Evolutionary conservation across 1,284 basidiomycete species (phyloP), one percentile per base, ranked within the genome.

Genomic region (Ganoderma multipileum): DNA sequence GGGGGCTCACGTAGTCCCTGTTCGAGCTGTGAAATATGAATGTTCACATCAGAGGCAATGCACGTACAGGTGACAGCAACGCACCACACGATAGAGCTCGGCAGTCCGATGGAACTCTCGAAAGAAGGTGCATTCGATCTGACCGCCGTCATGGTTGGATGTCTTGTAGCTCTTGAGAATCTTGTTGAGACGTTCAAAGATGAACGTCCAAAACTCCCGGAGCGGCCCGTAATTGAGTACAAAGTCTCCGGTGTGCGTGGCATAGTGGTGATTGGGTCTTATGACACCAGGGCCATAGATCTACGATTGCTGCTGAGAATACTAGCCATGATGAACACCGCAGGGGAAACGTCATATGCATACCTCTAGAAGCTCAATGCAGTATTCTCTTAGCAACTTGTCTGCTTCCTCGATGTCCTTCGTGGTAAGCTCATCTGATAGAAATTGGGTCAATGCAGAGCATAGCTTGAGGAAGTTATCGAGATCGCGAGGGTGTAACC

Each of bases 151-250:
- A 67, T 81, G 81, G 39, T 80, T 79, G 57, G 74, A 76, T 0
- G 77, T 79, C 38, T 78, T 75, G 72, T 75, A 82, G 30, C 72
- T 74, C 67, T 82, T 82, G 36, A 82, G 73, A 1, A 82, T 74
- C 50, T 81, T 81, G 65, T 82, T 82, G 6, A 82, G 57, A 0
- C 77, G 73, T 62, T 82, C 81, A 66, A 81, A 81, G 1, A 82
- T 63, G 57, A 82, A 82, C 0, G 76, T 81, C 81, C 81, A 82
- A 62, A 81, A 82, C 8, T 71, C 77, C 23, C 77, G 75, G 0
- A 83, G 47, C 0, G 81, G 81, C 0, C 81, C 80, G 66, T 74
- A 81, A 60, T 80, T 73, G 0, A 69, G 71, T 2, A 79, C 65
- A 54, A 62, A 77, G 2, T 74, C 68, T 0, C 65, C 52, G 3